phyloP scores from a whole-genome alignment of 192 early-diverging fungal species.

The Coemansia sp. region DNA sequence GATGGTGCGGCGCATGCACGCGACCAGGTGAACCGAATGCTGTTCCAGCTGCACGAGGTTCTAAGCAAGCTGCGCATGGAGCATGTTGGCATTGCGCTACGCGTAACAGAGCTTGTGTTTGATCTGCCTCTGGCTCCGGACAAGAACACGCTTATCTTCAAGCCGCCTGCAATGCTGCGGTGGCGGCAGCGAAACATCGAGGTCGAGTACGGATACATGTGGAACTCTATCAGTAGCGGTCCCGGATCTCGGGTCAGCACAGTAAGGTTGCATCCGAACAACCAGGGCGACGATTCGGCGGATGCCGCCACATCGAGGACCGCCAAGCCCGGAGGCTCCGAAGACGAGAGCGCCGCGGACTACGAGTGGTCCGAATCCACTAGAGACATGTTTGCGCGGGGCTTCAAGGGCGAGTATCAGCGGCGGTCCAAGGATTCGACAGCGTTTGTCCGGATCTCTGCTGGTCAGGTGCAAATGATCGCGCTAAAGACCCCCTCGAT shows the following conservation, averaged over 20 bases:
- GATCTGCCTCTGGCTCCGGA: constrained; percentile 46
- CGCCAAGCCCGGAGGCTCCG: not conserved
- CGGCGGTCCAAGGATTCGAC: constrained; percentile 46
- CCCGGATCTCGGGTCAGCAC: constrained; percentile 18
- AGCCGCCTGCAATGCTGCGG: constrained; percentile 41
- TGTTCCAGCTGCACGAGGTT: constrained; percentile 48
- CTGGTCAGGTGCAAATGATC: constrained; percentile 34
- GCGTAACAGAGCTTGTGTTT: constrained; percentile 39
- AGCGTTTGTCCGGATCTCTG: constrained; percentile 30
- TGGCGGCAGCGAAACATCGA: constrained; percentile 47
- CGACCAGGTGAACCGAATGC: constrained; percentile 28
- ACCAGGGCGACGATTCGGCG: not conserved
- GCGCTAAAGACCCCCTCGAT: constrained; percentile 45
- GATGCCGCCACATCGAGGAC: too few relatives aligned
- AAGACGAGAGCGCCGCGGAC: constrained; percentile 1
- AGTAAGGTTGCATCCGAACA: constrained; percentile 5
- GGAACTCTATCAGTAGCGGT: constrained; percentile 41
- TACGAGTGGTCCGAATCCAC: constrained; percentile 19
- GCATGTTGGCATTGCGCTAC: constrained; percentile 37
- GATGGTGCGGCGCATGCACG: constrained; percentile 7
- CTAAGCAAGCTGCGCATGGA: constrained; percentile 50
- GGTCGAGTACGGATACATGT: constrained; percentile 42
- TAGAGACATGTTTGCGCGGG: constrained; percentile 17
- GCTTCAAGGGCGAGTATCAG: constrained; percentile 14
- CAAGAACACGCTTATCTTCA: constrained; percentile 15